Conservation (phyloP, 2,329 filamentous ascomycete genomes). For the Microsporum ferrugineum region DNA sequence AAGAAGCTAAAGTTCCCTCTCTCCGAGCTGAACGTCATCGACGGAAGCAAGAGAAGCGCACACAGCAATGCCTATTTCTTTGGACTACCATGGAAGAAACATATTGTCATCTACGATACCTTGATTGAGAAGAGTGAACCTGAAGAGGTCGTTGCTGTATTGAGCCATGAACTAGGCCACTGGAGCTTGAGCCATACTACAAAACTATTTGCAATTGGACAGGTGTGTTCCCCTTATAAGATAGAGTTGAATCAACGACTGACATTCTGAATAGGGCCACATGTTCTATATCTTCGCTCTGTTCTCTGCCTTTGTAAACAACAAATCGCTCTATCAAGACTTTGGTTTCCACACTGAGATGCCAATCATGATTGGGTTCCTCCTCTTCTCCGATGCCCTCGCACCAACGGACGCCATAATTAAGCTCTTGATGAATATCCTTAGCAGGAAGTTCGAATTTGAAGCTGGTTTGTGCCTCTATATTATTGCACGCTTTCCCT, state of each 20-base stretch:
- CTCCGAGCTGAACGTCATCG: slow-evolving; percentile 86
- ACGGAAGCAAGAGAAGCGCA: slow-evolving; percentile 75
- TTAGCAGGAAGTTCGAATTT: slow-evolving; percentile 91
- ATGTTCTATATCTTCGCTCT: slow-evolving; percentile 94
- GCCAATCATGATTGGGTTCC: slow-evolving; percentile 93
- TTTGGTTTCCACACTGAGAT: slow-evolving; percentile 78
- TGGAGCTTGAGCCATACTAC: slow-evolving; percentile 96
- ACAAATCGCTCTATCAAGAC: slow-evolving; percentile 74
- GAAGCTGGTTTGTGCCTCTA: slow-evolving; percentile 55
- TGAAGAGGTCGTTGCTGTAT: slow-evolving; percentile 84
- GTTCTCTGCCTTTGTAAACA: slow-evolving; percentile 96
- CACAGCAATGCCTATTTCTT: slow-evolving; percentile 95
- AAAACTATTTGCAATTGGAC: slow-evolving; percentile 73
- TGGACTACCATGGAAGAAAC: slow-evolving; percentile 97
- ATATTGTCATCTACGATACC: slow-evolving; percentile 98
- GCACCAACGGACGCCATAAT: slow-evolving; percentile 88
- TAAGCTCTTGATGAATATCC: slow-evolving; percentile 89
- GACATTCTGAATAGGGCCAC: slow-evolving; percentile 51
- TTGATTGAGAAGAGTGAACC: slow-evolving; percentile 89
- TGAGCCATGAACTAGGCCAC: slow-evolving; percentile 92
- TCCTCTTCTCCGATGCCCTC: slow-evolving; percentile 94
- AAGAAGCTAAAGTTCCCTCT: slow-evolving; percentile 81
- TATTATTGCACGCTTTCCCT: background rate
- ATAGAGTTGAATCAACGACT: background rate
- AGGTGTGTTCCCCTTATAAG: slow-evolving; percentile 43